phyloP scores from a whole-genome alignment of 2,329 filamentous ascomycete species.

The Periconia sp. region DNA sequence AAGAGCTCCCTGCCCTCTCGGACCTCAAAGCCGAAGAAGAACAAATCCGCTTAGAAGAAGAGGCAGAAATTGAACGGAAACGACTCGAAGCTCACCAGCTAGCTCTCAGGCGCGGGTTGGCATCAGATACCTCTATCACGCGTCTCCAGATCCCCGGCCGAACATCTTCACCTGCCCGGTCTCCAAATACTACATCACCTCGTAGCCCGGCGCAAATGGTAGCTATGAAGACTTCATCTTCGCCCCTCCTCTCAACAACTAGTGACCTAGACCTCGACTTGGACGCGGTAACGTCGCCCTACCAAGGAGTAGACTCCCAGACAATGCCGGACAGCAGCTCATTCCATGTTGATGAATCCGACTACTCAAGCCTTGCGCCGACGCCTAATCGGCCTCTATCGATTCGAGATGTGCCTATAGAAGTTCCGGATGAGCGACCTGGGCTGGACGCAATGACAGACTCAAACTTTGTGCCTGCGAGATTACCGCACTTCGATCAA shows the following conservation, averaged over 20 bases:
- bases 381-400: constrained; percentile 33
- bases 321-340: constrained; percentile 38
- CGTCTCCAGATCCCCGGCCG: constrained; percentile 15
- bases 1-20: constrained; percentile 55
- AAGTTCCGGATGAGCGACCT: constrained; percentile 5
- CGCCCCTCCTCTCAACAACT: constrained; percentile 22
- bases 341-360: constrained; percentile 36
- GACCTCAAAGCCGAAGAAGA: constrained; percentile 66
- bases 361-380: constrained; percentile 31
- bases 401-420: constrained; percentile 23
- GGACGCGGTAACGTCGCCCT: constrained; percentile 19
- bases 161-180: constrained; percentile 10
- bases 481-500: constrained; percentile 39
- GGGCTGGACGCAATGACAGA: constrained; percentile 7
- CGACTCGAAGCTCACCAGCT: constrained; percentile 62
- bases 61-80: constrained; percentile 59
- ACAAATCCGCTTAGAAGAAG: constrained; percentile 59
- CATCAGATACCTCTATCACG: constrained; percentile 31
- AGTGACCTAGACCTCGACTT: constrained; percentile 16
- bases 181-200: constrained; percentile 17
- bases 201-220: constrained; percentile 15
- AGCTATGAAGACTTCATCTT: constrained; percentile 15
- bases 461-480: constrained; percentile 39
- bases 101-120: constrained; percentile 61
- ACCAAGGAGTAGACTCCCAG: constrained; percentile 36